phyloP scores from a whole-genome alignment of 345 rosid species.

The Euphorbia peplus region DNA sequence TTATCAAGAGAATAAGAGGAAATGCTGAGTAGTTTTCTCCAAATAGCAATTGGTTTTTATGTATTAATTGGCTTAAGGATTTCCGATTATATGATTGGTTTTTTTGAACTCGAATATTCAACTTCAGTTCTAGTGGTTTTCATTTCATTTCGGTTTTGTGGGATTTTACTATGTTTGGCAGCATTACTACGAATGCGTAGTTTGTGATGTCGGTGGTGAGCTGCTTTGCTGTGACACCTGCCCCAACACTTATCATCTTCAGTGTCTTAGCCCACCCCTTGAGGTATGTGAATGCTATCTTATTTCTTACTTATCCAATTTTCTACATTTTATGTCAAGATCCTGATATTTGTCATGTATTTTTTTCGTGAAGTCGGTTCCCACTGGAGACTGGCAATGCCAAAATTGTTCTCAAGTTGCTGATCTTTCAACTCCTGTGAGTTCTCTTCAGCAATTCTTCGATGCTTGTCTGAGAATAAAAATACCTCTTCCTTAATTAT shows the following conservation, averaged over 20 bases:
- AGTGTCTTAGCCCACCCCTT: conserved; percentile 15
- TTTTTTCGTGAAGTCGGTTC: conserved; percentile 5
- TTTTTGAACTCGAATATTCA: too few species aligned
- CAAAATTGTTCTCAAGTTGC: conserved; percentile 9
- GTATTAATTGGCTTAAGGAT: too few species aligned
- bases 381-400: conserved; percentile 16
- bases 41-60: too few species aligned
- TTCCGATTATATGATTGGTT: too few species aligned
- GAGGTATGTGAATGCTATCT: conserved; percentile 3
- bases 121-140: conserved; percentile 1
- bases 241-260: conserved; percentile 13
- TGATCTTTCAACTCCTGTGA: background rate
- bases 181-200: conserved; percentile 10
- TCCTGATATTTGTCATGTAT: background rate
- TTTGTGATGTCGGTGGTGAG: conserved; percentile 10
- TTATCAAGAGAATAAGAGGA: too few species aligned
- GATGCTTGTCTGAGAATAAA: too few species aligned
- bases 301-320: background rate
- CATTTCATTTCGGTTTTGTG: background rate
- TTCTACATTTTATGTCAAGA: background rate
- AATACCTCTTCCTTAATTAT: background rate
- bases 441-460: too few species aligned
- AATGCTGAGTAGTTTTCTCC: too few species aligned
- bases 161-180: background rate
- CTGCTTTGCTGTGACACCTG: conserved; percentile 19